Evolutionary conservation across 2,329 filamentous ascomycete genomes (phyloP).

Genomic region (Colletotrichum godetiae): DNA sequence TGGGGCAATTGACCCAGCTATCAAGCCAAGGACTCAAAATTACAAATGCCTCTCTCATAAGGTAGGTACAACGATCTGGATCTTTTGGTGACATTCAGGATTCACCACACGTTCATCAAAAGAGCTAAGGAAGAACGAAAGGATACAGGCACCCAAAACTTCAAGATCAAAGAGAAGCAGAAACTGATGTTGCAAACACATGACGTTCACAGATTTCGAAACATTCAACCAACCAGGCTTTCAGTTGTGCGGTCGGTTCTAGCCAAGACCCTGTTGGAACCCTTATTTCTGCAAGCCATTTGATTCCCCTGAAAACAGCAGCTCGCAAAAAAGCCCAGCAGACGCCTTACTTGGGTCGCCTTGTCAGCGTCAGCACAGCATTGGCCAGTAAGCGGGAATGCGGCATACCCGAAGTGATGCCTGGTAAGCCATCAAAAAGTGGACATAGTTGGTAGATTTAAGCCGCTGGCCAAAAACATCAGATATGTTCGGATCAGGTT

Average conservation of each 20-base stretch:
- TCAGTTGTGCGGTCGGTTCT: background rate
- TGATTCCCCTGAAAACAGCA: background rate
- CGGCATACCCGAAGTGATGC: background rate
- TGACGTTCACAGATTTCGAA: background rate
- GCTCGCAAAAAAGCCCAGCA: background rate
- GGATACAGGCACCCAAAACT: background rate
- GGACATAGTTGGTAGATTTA: background rate
- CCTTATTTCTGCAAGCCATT: background rate
- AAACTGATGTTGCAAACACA: background rate
- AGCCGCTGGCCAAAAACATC: background rate
- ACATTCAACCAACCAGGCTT: background rate
- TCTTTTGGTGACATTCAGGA: conserved; percentile 2
- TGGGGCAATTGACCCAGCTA: conserved; percentile 57
- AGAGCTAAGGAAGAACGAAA: conserved; percentile 23
- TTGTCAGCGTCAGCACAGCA: background rate
- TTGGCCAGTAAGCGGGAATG: background rate
- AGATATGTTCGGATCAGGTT: background rate
- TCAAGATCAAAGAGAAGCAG: conserved; percentile 20
- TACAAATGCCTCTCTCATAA: conserved; percentile 53
- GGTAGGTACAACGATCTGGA: conserved; percentile 46
- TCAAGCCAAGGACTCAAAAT: conserved; percentile 57
- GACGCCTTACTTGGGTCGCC: background rate
- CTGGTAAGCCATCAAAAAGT: background rate
- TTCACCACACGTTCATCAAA: conserved; percentile 26
- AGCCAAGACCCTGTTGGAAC: background rate